These are phyloP conservation scores for Chrysopogon serrulatus DNA, from an alignment of 176 grass and related monocot species.

Conservation along the genomic window DNA sequence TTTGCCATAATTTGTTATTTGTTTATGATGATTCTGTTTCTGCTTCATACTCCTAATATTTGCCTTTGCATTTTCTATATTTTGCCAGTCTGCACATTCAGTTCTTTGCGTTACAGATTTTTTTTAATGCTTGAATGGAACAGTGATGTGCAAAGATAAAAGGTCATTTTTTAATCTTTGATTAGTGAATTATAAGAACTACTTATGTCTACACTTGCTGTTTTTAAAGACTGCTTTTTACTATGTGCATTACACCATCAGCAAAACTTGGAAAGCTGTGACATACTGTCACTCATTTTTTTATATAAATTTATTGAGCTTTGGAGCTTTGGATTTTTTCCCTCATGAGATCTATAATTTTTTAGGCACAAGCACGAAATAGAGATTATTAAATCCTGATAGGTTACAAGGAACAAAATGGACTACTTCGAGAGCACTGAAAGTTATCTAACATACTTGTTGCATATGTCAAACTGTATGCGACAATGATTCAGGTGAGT, in stretches of 20 bases:
- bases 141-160: conserved; percentile 72
- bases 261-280: no score
- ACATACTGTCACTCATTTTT: no score
- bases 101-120: conserved; percentile 89
- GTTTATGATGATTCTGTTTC: not conserved
- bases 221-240: no score
- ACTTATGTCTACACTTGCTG: no score
- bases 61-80: not conserved
- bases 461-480: conserved; percentile 82
- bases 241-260: no score
- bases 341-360: conserved; percentile 11
- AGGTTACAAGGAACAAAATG: conserved; percentile 76
- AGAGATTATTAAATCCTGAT: conserved; percentile 61
- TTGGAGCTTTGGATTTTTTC: no score
- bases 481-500: conserved; percentile 79
- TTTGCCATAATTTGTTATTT: no score
- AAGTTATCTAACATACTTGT: conserved; percentile 49
- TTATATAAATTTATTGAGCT: no score
- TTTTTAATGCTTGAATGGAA: conserved; percentile 98
- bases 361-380: conserved; percentile 47
- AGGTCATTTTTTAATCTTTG: conserved; percentile 46
- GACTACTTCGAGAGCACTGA: conserved; percentile 64
- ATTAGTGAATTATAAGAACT: not conserved
- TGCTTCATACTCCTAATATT: conserved; percentile 1
- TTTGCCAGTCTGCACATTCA: conserved; percentile 55